Percentiles rank a stretch among this genome's conserved stretches.
phyloP scores from a whole-genome alignment of 768 basidiomycete species.

The Hortiboletus campestris region DNA sequence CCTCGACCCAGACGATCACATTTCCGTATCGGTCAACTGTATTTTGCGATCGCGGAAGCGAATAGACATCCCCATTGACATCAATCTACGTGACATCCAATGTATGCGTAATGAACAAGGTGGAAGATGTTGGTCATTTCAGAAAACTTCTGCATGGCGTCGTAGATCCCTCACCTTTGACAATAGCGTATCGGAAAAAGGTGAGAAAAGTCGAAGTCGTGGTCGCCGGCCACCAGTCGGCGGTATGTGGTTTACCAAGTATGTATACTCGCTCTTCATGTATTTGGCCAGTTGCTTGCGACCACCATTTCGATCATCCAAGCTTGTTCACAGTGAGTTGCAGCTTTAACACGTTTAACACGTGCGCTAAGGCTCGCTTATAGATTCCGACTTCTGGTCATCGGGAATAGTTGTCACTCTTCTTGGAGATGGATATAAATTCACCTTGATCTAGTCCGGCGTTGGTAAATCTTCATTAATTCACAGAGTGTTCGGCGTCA shows the following conservation, averaged over 20 bases:
- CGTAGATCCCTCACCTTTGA: neutral
- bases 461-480: slow-evolving; percentile 18
- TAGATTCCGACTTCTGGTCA: slow-evolving; percentile 17
- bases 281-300: slow-evolving; percentile 1
- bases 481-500: slow-evolving; percentile 10
- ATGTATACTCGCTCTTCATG: neutral
- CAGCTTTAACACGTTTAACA: neutral
- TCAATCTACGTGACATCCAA: slow-evolving; percentile 3
- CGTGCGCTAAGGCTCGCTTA: neutral
- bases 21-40: neutral
- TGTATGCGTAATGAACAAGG: neutral
- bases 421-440: neutral
- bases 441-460: slow-evolving; percentile 7
- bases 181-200: slow-evolving; percentile 10
- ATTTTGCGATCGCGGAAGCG: neutral
- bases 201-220: slow-evolving; percentile 9
- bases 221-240: neutral
- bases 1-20: neutral
- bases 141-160: neutral
- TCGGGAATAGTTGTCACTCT: neutral
- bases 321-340: slow-evolving; percentile 10
- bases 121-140: slow-evolving; percentile 5
- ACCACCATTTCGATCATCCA: slow-evolving; percentile 10
- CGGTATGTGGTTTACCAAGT: neutral
- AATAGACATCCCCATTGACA: neutral